Evolutionary conservation across 805 yeast species (phyloP).

Genomic region (Maudiozyma serrabonitensis): DNA sequence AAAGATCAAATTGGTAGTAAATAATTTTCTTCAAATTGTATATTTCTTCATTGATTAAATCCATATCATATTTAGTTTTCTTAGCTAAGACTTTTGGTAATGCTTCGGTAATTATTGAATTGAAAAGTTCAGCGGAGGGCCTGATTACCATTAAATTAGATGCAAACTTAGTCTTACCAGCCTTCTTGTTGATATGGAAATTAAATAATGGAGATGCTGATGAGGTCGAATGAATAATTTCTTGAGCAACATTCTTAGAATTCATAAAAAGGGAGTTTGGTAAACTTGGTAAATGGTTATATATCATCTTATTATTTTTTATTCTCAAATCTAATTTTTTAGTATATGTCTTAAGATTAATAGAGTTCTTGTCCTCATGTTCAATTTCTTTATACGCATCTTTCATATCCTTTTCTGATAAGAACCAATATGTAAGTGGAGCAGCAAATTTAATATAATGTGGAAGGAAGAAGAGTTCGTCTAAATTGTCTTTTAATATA

Average conservation of each 20-base stretch:
- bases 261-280: constrained; percentile 20
- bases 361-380: constrained; percentile 12
- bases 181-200: constrained; percentile 9
- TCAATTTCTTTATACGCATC: constrained; percentile 13
- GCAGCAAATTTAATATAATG: constrained; percentile 36
- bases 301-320: constrained; percentile 22
- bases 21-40: constrained; percentile 21
- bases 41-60: constrained; percentile 22
- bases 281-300: constrained; percentile 33
- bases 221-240: constrained; percentile 19
- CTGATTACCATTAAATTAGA: constrained; percentile 52
- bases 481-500: constrained; percentile 33
- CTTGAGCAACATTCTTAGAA: constrained; percentile 22
- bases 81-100: constrained; percentile 14
- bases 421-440: constrained; percentile 37
- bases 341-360: constrained; percentile 19
- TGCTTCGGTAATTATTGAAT: constrained; percentile 13
- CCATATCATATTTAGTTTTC: constrained; percentile 23
- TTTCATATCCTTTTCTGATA: constrained; percentile 20
- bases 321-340: constrained; percentile 15
- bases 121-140: constrained; percentile 33
- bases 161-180: constrained; percentile 27
- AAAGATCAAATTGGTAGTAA: constrained; percentile 21
- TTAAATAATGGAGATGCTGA: constrained; percentile 18
- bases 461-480: constrained; percentile 44